phyloP scores from a whole-genome alignment of 192 early-diverging fungal genomes.

The Phlyctochytrium planicorne region DNA sequence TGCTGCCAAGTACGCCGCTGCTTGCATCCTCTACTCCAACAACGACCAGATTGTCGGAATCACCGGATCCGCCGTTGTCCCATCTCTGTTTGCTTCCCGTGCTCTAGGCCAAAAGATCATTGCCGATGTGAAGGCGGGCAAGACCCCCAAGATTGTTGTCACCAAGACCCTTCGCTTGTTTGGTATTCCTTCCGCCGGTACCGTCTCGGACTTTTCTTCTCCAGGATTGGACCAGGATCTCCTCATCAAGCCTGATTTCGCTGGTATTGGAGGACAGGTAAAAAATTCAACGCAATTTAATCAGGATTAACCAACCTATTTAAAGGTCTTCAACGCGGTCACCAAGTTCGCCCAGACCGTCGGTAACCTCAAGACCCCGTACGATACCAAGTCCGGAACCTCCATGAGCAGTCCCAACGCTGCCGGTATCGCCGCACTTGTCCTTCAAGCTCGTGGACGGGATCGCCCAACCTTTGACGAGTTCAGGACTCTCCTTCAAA shows the following conservation, averaged over 20 bases:
- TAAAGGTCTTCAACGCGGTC: slow-evolving; percentile 35
- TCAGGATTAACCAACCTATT: too few relatives aligned
- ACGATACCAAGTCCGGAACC: slow-evolving; percentile 45
- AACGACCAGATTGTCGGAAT: slow-evolving; percentile 4
- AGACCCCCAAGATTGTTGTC: slow-evolving; percentile 26
- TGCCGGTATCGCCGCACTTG: slow-evolving; percentile 49
- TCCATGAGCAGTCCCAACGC: slow-evolving; percentile 65
- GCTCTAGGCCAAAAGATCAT: slow-evolving; percentile 18
- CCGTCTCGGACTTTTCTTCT: slow-evolving; percentile 70
- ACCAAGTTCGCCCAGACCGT: slow-evolving; percentile 30
- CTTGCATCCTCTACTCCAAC: slow-evolving; percentile 25
- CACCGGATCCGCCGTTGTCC: neutral
- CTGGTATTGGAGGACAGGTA: slow-evolving; percentile 39
- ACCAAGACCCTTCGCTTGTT: slow-evolving; percentile 45
- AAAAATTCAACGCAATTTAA: too few relatives aligned
- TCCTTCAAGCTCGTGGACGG: slow-evolving; percentile 37
- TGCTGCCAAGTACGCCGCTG: too few relatives aligned
- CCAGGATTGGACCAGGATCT: slow-evolving; percentile 73
- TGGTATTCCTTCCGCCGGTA: slow-evolving; percentile 53
- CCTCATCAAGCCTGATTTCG: slow-evolving; percentile 55
- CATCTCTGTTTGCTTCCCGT: slow-evolving; percentile 6
- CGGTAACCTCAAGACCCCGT: slow-evolving; percentile 19
- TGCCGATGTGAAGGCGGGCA: slow-evolving; percentile 33
- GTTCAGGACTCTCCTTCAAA: slow-evolving; percentile 42
- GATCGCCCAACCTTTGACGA: slow-evolving; percentile 22